Conservation (phyloP, 306 rosid genomes). For the Quercus parvula region DNA sequence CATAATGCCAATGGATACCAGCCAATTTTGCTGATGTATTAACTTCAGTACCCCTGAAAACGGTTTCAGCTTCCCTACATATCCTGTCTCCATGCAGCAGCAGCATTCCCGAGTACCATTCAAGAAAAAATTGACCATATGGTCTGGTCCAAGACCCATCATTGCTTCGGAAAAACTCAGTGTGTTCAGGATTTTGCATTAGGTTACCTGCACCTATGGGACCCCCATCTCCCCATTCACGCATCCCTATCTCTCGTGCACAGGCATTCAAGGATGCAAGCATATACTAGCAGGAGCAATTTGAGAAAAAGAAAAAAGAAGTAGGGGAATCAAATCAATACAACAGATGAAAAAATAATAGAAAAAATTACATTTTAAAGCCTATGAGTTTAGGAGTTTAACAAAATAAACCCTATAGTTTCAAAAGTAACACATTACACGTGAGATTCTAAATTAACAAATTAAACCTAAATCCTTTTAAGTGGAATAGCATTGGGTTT, state of each 20-base stretch:
- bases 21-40: slow-evolving; percentile 63
- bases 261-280: slow-evolving; percentile 74
- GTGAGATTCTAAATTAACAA: no score
- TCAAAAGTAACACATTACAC: no score
- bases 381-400: no score
- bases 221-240: slow-evolving; percentile 78
- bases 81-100: slow-evolving; percentile 80
- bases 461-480: no score
- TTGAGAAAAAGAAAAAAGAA: slow-evolving; percentile 9
- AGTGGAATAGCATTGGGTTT: no score
- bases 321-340: slow-evolving; percentile 13
- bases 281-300: slow-evolving; percentile 57
- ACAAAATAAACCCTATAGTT: no score
- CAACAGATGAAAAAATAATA: background rate
- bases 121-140: slow-evolving; percentile 69
- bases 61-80: slow-evolving; percentile 74
- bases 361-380: no score
- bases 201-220: slow-evolving; percentile 57
- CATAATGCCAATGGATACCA: slow-evolving; percentile 69
- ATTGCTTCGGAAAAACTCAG: slow-evolving; percentile 50
- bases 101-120: slow-evolving; percentile 88
- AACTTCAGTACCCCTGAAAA: slow-evolving; percentile 70
- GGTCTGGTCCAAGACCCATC: slow-evolving; percentile 62
- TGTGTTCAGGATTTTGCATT: slow-evolving; percentile 46
- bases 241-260: slow-evolving; percentile 67